A percentile compares a stretch with the other conserved stretches of the same genome.
Conservation (phyloP, 176 grass and related monocot species). For the Avena insularis region DNA sequence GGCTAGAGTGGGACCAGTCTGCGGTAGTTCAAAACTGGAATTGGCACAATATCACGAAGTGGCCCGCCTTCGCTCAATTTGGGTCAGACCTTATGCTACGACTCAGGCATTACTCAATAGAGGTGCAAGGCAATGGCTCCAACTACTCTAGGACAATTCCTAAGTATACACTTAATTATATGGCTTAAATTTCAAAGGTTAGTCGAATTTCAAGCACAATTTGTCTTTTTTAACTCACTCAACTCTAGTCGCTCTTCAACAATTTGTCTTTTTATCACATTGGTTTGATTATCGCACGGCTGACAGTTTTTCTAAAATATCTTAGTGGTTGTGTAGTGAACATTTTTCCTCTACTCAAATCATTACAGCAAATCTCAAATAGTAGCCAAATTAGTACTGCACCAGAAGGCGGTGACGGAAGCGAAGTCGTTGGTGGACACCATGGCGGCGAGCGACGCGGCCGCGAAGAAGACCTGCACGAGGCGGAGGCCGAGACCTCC, state of each 20-base stretch:
- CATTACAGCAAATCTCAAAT: neutral
- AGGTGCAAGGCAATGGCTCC: no score
- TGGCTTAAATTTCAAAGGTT: neutral
- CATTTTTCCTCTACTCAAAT: neutral
- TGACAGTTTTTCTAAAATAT: neutral
- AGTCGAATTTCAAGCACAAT: neutral
- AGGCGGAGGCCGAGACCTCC: constrained; percentile 74
- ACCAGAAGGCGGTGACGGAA: constrained; percentile 95
- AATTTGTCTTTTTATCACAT: neutral
- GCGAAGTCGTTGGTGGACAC: constrained; percentile 79
- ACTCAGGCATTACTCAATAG: no score
- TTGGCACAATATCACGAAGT: no score
- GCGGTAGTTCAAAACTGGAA: no score
- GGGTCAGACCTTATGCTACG: no score
- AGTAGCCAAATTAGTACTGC: neutral
- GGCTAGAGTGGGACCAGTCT: neutral
- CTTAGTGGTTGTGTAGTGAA: neutral
- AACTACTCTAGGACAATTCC: no score
- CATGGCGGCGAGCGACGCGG: constrained; percentile 78
- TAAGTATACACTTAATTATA: neutral
- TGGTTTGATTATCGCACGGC: constrained; percentile 5
- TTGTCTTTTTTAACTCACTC: neutral
- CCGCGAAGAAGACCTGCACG: constrained; percentile 70
- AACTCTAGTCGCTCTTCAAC: neutral
- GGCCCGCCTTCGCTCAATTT: no score